These are phyloP conservation scores for Apiotrichum laibachii DNA, from an alignment of 1,284 basidiomycete genomes.

Conservation along the genomic window DNA sequence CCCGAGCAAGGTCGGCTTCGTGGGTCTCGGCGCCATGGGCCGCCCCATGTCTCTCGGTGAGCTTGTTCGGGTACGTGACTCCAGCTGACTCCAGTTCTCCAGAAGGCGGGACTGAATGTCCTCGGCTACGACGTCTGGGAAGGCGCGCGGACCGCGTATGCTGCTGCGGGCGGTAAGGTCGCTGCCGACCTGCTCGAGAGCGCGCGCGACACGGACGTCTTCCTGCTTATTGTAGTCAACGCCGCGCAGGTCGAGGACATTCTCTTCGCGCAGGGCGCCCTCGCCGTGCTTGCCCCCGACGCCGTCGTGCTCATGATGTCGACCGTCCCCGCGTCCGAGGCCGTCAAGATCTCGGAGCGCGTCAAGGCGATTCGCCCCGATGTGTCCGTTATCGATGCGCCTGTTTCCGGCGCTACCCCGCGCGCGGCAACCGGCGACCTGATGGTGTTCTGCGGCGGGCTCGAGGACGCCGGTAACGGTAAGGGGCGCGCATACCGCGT, in stretches of 20 bases:
- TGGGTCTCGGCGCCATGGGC: slow-evolving; percentile 26
- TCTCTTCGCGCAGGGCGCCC: slow-evolving; percentile 19
- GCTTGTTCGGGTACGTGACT: neutral
- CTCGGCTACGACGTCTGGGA: slow-evolving; percentile 26
- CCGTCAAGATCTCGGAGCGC: slow-evolving; percentile 13
- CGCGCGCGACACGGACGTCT: slow-evolving; percentile 19
- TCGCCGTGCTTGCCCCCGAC: slow-evolving; percentile 17
- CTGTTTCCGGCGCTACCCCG: slow-evolving; percentile 37
- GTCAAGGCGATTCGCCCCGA: slow-evolving; percentile 24
- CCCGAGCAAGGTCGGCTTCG: slow-evolving; percentile 19
- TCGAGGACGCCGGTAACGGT: slow-evolving; percentile 6
- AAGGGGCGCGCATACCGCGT: slow-evolving; percentile 19
- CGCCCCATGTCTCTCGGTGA: slow-evolving; percentile 21
- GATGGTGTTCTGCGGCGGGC: slow-evolving; percentile 35
- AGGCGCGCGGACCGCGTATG: slow-evolving; percentile 3
- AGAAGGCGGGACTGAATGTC: slow-evolving; percentile 15
- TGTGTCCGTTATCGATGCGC: slow-evolving; percentile 34
- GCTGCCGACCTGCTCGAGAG: slow-evolving; percentile 14
- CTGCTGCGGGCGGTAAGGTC: slow-evolving; percentile 15
- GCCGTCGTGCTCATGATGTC: slow-evolving; percentile 36
- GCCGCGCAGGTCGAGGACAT: slow-evolving; percentile 25
- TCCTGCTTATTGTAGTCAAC: slow-evolving; percentile 30
- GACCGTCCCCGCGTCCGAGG: slow-evolving; percentile 31
- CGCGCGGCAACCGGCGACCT: slow-evolving; percentile 39
- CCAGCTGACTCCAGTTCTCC: slow-evolving; percentile 11